Base-by-base conservation (phyloP, 768 basidiomycete genomes). In the Mycena epipterygia region DNA sequence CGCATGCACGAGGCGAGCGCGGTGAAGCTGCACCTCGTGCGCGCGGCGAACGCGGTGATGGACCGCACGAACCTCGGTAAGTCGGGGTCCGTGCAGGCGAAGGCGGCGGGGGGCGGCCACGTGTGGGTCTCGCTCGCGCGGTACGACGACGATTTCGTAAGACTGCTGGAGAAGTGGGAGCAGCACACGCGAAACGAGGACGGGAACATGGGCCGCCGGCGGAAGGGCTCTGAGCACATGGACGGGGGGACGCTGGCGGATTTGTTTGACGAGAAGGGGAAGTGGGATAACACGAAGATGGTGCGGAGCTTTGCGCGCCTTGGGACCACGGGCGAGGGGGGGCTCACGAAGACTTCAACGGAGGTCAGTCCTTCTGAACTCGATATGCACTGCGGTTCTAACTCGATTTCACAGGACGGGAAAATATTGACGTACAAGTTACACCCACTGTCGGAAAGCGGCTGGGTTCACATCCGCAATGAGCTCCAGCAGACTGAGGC, bases 261-360 rank as follows among this genome's bases (percentile, higher is more conserved):
- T 62, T 71, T 87, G 27, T 94, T 91, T 72, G 76, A 73, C 68
- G 84, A 81, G 48, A 51, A 51, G 56, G 90, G 86, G 14, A 84
- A 75, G 72, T 95, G 93, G 91, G 95, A 96, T 78, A 84, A 81
- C 52, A 80, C 79, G 65, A 95, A 95, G 85, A 95, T 95, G 95
- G 89, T 95, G 56, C 81, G 85, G 58, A 88, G 87, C 66, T 95
- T 95, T 80, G 92, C 92, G 1, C 85, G 87, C 70, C 80, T 95
- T 79, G 89, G 88, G 7, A 76, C 78, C 6, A 73, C 78, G 17
- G 79, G 79, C 9, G 79, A 81, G 7, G 75, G 76, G 8, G 74
- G 75, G 7, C 73, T 83, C 21, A 76, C 74, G 62, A 82, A 81
- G 58, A 78, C 78, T 37, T 74, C 77, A 19, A 78, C 81, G n/a